A percentile compares a stretch with the other conserved stretches of the same genome.
Evolutionary conservation across 2,329 filamentous ascomycete species (phyloP).

Genomic region (Colletotrichum sojae): DNA sequence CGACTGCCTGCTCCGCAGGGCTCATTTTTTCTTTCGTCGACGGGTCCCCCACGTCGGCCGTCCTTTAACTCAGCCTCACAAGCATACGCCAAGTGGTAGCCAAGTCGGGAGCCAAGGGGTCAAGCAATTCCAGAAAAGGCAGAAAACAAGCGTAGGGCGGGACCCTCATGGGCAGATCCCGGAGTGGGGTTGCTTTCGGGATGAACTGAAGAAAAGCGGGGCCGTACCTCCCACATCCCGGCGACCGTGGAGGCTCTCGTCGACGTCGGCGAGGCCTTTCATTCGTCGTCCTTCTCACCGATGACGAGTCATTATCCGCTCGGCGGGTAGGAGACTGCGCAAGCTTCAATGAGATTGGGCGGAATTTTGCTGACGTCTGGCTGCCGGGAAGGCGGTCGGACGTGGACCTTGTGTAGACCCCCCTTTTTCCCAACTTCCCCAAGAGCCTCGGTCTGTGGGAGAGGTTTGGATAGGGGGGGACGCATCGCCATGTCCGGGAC

Average conservation of each 20-base stretch:
- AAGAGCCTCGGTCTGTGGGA: conserved; percentile 32
- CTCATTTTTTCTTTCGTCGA: conserved; percentile 10
- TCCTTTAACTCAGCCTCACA: conserved; percentile 24
- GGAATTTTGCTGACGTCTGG: conserved; percentile 15
- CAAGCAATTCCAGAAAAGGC: conserved; percentile 3
- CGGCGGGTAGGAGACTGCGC: conserved; percentile 20
- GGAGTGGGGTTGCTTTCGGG: conserved; percentile 12
- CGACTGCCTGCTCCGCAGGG: conserved; percentile 11
- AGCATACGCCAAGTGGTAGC: conserved; percentile 3
- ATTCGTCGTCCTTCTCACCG: background rate
- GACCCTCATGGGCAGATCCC: conserved; percentile 16
- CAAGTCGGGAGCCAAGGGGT: background rate
- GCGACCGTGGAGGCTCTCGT: background rate
- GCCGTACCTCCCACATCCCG: conserved; percentile 28
- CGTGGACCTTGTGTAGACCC: background rate
- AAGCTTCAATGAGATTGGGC: conserved; percentile 35
- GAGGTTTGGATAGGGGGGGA: conserved; percentile 19
- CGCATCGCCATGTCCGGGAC: no score
- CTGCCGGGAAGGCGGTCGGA: background rate
- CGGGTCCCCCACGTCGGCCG: conserved; percentile 14
- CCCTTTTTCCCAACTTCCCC: background rate
- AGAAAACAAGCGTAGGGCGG: conserved; percentile 13
- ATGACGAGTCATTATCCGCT: conserved; percentile 32
- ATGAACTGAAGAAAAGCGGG: background rate
- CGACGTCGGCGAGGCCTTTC: conserved; percentile 10